These are phyloP conservation scores for Coniochaeta prunicola DNA, from an alignment of 2,329 filamentous ascomycete species.

Conservation along the genomic window DNA sequence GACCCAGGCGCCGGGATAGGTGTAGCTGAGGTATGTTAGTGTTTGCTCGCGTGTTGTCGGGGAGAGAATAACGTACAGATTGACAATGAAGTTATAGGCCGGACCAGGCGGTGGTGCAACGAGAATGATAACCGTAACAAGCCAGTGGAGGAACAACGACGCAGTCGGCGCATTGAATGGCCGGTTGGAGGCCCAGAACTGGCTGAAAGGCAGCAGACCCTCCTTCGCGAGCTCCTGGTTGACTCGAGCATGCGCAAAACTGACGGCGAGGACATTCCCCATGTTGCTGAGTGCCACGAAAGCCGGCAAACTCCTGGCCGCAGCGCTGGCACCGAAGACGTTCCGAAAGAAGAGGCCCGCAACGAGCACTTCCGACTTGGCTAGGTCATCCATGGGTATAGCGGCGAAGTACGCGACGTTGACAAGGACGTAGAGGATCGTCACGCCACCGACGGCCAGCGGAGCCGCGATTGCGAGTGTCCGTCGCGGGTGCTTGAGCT, in stretches of 20 bases:
- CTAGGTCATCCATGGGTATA: slow-evolving; percentile 50
- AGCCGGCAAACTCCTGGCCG: slow-evolving; percentile 41
- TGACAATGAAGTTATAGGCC: slow-evolving; percentile 61
- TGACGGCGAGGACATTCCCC: slow-evolving; percentile 55
- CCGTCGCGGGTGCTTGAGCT: slow-evolving; percentile 23
- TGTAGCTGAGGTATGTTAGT: slow-evolving; percentile 22
- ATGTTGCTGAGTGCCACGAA: slow-evolving; percentile 55
- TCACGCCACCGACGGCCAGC: slow-evolving; percentile 49
- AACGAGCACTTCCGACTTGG: slow-evolving; percentile 54
- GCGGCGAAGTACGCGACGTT: slow-evolving; percentile 62
- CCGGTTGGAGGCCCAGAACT: slow-evolving; percentile 61
- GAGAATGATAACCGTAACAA: slow-evolving; percentile 58
- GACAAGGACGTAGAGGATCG: slow-evolving; percentile 53
- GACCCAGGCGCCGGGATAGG: slow-evolving; percentile 47
- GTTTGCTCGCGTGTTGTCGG: no score
- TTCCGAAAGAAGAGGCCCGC: slow-evolving; percentile 56
- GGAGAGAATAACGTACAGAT: slow-evolving; percentile 29
- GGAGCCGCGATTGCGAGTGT: slow-evolving; percentile 49
- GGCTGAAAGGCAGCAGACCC: slow-evolving; percentile 57
- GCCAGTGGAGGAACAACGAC: slow-evolving; percentile 56
- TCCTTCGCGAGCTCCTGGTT: slow-evolving; percentile 65
- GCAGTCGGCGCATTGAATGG: slow-evolving; percentile 57
- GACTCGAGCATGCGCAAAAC: slow-evolving; percentile 50
- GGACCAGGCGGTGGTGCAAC: slow-evolving; percentile 60
- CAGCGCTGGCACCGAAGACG: slow-evolving; percentile 47